These are phyloP conservation scores for Ophiostoma tasmaniense DNA, from an alignment of 2,329 filamentous ascomycete species.

Conservation along the genomic window DNA sequence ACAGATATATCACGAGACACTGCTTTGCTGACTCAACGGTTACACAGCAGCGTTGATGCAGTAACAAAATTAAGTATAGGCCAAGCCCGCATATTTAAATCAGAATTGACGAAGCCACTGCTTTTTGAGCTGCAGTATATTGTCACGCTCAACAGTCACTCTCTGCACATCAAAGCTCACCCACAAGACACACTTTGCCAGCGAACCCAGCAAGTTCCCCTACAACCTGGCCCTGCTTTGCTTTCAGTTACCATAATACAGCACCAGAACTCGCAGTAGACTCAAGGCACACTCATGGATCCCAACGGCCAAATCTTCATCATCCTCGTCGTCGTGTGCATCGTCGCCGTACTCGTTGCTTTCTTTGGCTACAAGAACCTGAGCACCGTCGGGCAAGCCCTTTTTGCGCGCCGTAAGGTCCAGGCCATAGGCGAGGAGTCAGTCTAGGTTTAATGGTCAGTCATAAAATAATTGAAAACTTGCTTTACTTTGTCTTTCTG, in stretches of 20 bases:
- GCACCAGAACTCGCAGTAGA: background rate
- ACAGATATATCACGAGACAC: background rate
- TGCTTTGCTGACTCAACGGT: background rate
- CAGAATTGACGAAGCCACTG: background rate
- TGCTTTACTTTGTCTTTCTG: background rate
- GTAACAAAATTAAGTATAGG: background rate
- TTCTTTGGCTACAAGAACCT: conserved; percentile 24
- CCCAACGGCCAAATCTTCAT: conserved; percentile 26
- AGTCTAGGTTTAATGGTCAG: background rate
- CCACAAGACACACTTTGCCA: background rate
- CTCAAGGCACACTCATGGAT: conserved; percentile 15
- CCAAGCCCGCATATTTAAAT: background rate
- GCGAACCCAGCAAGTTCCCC: background rate
- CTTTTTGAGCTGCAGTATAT: background rate
- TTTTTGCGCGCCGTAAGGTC: conserved; percentile 16
- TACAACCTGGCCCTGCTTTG: background rate
- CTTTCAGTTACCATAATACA: background rate
- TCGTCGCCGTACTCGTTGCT: conserved; percentile 18
- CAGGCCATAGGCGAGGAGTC: background rate
- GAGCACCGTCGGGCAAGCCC: conserved; percentile 22
- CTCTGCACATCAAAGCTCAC: background rate
- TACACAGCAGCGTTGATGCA: background rate
- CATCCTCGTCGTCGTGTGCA: conserved; percentile 25
- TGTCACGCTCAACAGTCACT: background rate
- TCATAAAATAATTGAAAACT: background rate